Conservation (phyloP, 2,329 filamentous ascomycete genomes). For the Rutstroemia sp. region DNA sequence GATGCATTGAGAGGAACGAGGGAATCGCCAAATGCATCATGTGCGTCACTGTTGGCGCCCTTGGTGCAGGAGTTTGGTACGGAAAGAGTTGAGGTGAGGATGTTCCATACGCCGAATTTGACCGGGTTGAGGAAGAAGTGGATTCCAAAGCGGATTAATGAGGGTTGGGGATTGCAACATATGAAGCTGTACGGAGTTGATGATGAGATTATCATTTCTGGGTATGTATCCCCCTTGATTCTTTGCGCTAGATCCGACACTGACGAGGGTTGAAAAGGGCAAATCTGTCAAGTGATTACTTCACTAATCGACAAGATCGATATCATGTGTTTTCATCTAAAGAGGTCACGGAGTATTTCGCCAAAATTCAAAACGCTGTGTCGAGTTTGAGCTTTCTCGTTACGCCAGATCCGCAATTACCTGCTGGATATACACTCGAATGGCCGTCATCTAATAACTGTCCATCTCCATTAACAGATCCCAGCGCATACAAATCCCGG, state of each 20-base stretch:
- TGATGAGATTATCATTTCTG: slow-evolving; percentile 90
- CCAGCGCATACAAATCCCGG: slow-evolving; percentile 59
- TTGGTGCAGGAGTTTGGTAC: slow-evolving; percentile 78
- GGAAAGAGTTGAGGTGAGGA: slow-evolving; percentile 81
- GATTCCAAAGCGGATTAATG: slow-evolving; percentile 86
- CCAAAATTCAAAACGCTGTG: slow-evolving; percentile 66
- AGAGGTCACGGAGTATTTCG: slow-evolving; percentile 77
- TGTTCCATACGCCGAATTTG: slow-evolving; percentile 97
- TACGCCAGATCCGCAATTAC: slow-evolving; percentile 47
- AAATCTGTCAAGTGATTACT: slow-evolving; percentile 90
- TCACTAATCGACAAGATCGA: slow-evolving; percentile 88
- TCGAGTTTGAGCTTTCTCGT: slow-evolving; percentile 77
- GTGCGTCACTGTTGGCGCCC: slow-evolving; percentile 78
- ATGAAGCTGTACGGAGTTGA: slow-evolving; percentile 98
- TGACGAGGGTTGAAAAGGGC: slow-evolving; percentile 41
- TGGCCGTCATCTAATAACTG: slow-evolving; percentile 74
- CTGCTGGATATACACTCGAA: slow-evolving; percentile 51
- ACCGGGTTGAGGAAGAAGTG: slow-evolving; percentile 78
- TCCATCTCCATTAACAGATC: slow-evolving; percentile 65
- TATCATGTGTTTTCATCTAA: slow-evolving; percentile 85
- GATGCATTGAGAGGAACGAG: slow-evolving; percentile 87
- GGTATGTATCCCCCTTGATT: slow-evolving; percentile 42
- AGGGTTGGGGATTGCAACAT: slow-evolving; percentile 96
- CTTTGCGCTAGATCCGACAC: background rate
- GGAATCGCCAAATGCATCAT: slow-evolving; percentile 78